Evolutionary conservation across 1,139 yeast genomes (phyloP).

Genomic region (Nakaseomyces kungkrabaensis): DNA sequence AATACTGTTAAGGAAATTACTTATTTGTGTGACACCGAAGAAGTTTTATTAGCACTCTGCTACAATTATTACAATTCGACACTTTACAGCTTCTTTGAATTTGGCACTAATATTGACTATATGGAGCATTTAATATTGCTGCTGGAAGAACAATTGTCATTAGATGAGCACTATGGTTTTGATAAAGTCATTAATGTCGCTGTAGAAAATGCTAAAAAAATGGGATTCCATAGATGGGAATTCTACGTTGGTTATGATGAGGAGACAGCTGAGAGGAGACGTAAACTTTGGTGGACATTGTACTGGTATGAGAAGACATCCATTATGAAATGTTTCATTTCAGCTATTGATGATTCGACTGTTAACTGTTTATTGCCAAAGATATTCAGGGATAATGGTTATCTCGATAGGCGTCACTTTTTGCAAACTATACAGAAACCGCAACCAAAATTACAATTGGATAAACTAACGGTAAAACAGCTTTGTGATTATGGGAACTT

Average conservation of each 20-base stretch:
- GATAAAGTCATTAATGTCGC: constrained; percentile 19
- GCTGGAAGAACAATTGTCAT: constrained; percentile 17
- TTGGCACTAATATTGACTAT: constrained; percentile 17
- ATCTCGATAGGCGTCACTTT: constrained; percentile 19
- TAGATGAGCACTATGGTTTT: constrained; percentile 19
- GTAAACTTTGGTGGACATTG: constrained; percentile 26
- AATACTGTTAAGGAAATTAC: constrained; percentile 6
- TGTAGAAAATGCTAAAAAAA: constrained; percentile 15
- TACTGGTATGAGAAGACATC: constrained; percentile 17
- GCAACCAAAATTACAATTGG: constrained; percentile 8
- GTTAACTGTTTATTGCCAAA: constrained; percentile 22
- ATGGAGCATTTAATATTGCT: constrained; percentile 20
- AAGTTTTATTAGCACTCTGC: constrained; percentile 16
- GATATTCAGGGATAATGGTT: constrained; percentile 20
- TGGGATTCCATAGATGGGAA: constrained; percentile 29
- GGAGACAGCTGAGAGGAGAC: constrained; percentile 23
- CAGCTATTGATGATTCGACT: constrained; percentile 18
- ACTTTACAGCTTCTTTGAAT: constrained; percentile 14
- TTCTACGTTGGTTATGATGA: constrained; percentile 28
- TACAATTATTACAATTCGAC: constrained; percentile 21
- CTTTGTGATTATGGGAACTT: constrained; percentile 16
- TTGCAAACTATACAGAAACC: constrained; percentile 12
- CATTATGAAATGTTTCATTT: constrained; percentile 15
- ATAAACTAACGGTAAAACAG: constrained; percentile 10
- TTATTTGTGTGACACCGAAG: constrained; percentile 17